Base-by-base conservation (phyloP, 345 rosid species). In the Lepidium didymum region DNA sequence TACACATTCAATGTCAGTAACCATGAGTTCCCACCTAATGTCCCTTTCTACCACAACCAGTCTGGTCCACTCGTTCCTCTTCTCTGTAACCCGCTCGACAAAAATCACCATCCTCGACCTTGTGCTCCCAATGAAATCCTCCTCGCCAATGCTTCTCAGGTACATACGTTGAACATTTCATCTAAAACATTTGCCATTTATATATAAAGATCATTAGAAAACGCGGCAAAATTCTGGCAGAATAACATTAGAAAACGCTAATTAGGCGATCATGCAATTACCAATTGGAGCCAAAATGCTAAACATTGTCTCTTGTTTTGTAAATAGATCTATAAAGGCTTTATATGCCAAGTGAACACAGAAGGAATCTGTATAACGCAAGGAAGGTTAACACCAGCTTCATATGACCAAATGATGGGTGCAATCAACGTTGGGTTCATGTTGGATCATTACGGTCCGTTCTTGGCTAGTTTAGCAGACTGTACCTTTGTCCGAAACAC, bases 11-110 rank as follows among this genome's bases (percentile, higher is more conserved):
- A 78, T 21, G 62, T 87, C 10, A 78, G 87, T 70, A 90, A 90
- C 82, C 51, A 41, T 33, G 69, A 81, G 41, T 13, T 78, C 50
- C 84, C 85, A 10, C 81, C 79, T 16, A 64, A 76, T 9, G 70
- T 73, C 33, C 74, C 82, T 41, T 31, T 80, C 15, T 84, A 85
- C 64, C 81, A 81, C 71, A 90, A 90, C 61, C 94, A 85, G 62
- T 87, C 96, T 0, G 96, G 96, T 60, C 89, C 94, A 0, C 65
- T 73, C 18, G 70, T 84, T 36, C 96, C 96, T 49, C 68, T 68
- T 18, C 76, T 87, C 34, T 89, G 96, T 72, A 82, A 71, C 73
- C 91, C 84, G 0, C 60, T 89, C 83, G 77, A 82, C 64, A 35
- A 84, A 76, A 2, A 81, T 62, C 67, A 46, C n/a, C 74, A 81